Evolutionary conservation across 768 basidiomycete genomes (phyloP).

Genomic region (Calocybe indica): DNA sequence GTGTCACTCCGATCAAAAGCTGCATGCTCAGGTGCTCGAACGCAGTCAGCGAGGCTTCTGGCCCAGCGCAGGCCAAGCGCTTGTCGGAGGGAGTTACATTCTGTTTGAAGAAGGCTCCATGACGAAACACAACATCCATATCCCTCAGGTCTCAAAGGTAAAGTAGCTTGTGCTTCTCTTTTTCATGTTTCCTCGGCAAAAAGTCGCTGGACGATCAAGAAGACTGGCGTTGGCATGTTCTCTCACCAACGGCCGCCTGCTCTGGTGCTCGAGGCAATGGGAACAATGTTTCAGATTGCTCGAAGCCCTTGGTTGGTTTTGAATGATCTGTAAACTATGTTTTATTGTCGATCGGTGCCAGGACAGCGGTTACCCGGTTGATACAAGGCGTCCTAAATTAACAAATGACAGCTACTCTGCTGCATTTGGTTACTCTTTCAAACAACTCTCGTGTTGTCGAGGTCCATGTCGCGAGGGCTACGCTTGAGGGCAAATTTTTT

Average conservation of each 20-base stretch:
- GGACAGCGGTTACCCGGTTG: slow-evolving; percentile 58
- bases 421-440: slow-evolving; percentile 43
- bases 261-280: slow-evolving; percentile 14
- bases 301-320: slow-evolving; percentile 66
- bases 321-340: slow-evolving; percentile 11
- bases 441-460: slow-evolving; percentile 83
- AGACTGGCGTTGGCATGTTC: slow-evolving; percentile 71
- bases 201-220: slow-evolving; percentile 71
- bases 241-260: slow-evolving; percentile 55
- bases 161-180: background rate
- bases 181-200: slow-evolving; percentile 6
- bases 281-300: slow-evolving; percentile 9
- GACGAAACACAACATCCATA: slow-evolving; percentile 44
- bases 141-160: no score
- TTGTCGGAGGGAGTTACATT: slow-evolving; percentile 89
- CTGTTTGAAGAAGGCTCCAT: slow-evolving; percentile 64
- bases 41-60: slow-evolving; percentile 66
- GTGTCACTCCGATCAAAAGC: slow-evolving; percentile 88
- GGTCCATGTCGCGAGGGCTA: slow-evolving; percentile 81
- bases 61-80: slow-evolving; percentile 64
- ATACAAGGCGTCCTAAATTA: slow-evolving; percentile 92
- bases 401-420: slow-evolving; percentile 18
- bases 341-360: slow-evolving; percentile 13
- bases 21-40: slow-evolving; percentile 63
- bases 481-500: slow-evolving; percentile 69